Evolutionary conservation across 345 rosid genomes (phyloP).

Genomic region (Arabidopsis arenosa): DNA sequence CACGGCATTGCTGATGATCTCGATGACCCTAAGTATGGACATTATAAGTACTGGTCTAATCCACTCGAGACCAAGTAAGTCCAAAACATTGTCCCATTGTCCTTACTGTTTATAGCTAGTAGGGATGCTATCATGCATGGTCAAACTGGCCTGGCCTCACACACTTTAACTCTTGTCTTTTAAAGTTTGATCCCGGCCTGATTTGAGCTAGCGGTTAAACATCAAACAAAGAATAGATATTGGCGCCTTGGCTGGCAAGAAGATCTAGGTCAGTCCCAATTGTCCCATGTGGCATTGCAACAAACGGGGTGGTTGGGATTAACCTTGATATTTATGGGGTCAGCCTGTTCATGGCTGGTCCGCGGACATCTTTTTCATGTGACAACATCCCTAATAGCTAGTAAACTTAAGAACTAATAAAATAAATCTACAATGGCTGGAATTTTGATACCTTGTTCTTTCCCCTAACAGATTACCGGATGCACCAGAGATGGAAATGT

Average conservation of each 20-base stretch:
- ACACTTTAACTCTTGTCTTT: neutral
- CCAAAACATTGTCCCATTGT: neutral
- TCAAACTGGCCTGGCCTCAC: neutral
- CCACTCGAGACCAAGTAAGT: constrained; percentile 77
- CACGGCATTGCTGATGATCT: constrained; percentile 75
- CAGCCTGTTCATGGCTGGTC: neutral
- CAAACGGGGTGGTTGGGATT: neutral
- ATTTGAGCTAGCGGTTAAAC: neutral
- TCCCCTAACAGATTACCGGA: constrained; percentile 56
- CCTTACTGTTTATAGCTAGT: neutral
- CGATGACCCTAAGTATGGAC: constrained; percentile 61
- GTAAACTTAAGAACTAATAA: neutral
- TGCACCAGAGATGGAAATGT: constrained; percentile 77
- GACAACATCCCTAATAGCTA: neutral
- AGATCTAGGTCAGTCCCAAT: neutral
- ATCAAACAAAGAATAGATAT: neutral
- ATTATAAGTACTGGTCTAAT: constrained; percentile 79
- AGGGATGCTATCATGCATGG: neutral
- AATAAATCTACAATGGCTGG: neutral
- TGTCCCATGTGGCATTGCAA: neutral
- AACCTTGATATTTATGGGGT: neutral
- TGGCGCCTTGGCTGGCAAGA: neutral
- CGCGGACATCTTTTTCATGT: neutral
- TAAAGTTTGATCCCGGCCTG: neutral
- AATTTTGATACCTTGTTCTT: neutral